These are phyloP conservation scores for Coniochaeta sp. DNA, from an alignment of 2,329 filamentous ascomycete species.

Conservation along the genomic window DNA sequence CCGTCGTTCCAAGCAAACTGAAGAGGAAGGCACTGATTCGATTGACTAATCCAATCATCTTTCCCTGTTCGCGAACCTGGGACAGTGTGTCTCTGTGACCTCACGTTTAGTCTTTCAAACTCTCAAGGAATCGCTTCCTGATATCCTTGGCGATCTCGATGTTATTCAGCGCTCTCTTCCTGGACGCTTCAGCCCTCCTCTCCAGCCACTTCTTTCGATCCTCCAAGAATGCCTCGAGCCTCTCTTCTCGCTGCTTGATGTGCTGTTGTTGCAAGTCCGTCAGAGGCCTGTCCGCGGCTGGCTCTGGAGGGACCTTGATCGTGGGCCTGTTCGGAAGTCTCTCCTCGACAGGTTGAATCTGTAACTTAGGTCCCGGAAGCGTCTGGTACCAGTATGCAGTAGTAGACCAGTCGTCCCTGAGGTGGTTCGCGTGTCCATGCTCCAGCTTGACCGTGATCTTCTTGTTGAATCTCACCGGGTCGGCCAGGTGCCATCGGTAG, in stretches of 20 bases:
- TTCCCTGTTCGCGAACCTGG: too few relatives aligned
- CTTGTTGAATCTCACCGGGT: slow-evolving; percentile 23
- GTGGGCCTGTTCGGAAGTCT: slow-evolving; percentile 13
- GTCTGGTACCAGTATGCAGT: slow-evolving; percentile 26
- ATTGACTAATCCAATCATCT: too few relatives aligned
- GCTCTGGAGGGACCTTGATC: slow-evolving; percentile 5
- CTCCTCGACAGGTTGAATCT: slow-evolving; percentile 17
- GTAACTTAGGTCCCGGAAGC: slow-evolving; percentile 19
- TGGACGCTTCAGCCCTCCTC: slow-evolving; percentile 12
- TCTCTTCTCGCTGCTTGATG: slow-evolving; percentile 10
- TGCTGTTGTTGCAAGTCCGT: slow-evolving; percentile 4
- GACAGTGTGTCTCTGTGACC: too few relatives aligned
- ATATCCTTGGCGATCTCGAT: background rate
- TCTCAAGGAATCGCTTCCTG: background rate
- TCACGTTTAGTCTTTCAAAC: too few relatives aligned
- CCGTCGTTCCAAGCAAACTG: too few relatives aligned
- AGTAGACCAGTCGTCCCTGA: slow-evolving; percentile 22
- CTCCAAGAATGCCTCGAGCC: slow-evolving; percentile 14
- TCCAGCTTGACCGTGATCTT: slow-evolving; percentile 19
- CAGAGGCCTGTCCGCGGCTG: background rate
- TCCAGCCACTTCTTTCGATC: slow-evolving; percentile 17
- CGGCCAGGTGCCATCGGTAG: slow-evolving; percentile 24
- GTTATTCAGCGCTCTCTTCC: slow-evolving; percentile 4
- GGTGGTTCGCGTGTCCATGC: slow-evolving; percentile 22
- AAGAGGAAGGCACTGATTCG: too few relatives aligned